Conservation (phyloP, 75 land plant genomes). For the Isoetes taiwanensis region DNA sequence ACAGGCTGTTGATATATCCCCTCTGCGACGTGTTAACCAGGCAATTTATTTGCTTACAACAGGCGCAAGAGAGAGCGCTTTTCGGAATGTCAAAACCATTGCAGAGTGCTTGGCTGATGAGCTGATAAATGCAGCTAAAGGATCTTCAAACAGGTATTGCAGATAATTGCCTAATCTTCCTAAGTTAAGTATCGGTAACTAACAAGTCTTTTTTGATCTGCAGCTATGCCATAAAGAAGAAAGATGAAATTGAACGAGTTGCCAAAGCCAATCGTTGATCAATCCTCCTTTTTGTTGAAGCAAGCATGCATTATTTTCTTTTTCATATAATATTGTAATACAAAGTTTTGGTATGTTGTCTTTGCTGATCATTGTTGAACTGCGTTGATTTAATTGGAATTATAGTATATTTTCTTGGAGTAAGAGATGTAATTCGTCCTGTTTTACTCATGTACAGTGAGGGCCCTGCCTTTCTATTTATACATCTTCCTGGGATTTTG, state of each 20-base stretch:
- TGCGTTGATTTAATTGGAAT: no score
- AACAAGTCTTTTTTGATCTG: neutral
- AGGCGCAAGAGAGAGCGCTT: conserved; percentile 50
- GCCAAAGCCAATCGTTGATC: conserved; percentile 70
- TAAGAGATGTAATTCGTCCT: no score
- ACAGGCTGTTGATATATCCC: conserved; percentile 5
- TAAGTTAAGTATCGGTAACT: neutral
- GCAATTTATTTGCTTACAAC: conserved; percentile 47
- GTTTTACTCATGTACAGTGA: no score
- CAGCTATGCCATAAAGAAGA: conserved; percentile 74
- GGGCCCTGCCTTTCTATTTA: no score
- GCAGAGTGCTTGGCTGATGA: conserved; percentile 56
- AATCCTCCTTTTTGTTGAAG: neutral
- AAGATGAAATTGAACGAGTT: conserved; percentile 67
- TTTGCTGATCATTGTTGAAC: no score
- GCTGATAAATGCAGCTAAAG: conserved; percentile 56
- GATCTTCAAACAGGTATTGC: conserved; percentile 47
- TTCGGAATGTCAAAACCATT: conserved; percentile 44
- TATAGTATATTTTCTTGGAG: no score
- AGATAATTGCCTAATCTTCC: neutral
- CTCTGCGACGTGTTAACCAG: conserved; percentile 27
- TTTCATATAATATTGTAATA: no score
- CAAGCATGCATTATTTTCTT: no score
- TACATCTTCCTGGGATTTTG: no score
- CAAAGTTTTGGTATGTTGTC: no score